phyloP scores from a whole-genome alignment of 768 basidiomycete species.

The Phanerochaete sordida region DNA sequence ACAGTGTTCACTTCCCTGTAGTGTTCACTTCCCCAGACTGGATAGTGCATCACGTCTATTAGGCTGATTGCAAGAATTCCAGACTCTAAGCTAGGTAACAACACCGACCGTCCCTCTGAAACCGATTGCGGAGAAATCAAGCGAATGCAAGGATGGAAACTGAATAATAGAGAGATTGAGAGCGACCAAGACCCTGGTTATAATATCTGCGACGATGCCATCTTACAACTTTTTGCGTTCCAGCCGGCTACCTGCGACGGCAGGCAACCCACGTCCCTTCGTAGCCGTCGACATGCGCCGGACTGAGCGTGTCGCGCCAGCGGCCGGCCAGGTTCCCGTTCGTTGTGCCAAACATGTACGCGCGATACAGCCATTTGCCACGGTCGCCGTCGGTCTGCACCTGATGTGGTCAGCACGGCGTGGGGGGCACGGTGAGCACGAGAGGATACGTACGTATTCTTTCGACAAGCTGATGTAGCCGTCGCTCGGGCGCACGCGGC shows the following conservation, averaged over 20 bases:
- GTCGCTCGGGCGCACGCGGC: constrained; percentile 77
- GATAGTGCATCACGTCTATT: not conserved
- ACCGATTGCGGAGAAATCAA: not conserved
- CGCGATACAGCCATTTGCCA: constrained; percentile 84
- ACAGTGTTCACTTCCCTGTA: too few relatives aligned
- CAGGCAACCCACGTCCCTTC: constrained; percentile 85
- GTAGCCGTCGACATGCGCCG: constrained; percentile 61
- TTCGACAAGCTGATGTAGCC: constrained; percentile 81
- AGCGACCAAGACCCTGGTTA: too few relatives aligned
- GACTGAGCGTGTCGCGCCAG: constrained; percentile 83
- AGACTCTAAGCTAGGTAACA: not conserved
- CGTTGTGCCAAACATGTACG: constrained; percentile 69
- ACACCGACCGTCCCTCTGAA: not conserved
- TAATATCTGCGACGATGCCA: too few relatives aligned
- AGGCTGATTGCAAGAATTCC: not conserved
- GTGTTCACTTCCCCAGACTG: not conserved
- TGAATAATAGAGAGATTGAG: not conserved
- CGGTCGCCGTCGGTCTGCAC: constrained; percentile 63
- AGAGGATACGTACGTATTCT: constrained; percentile 59
- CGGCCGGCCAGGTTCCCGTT: constrained; percentile 76
- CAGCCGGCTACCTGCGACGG: constrained; percentile 41
- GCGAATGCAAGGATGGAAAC: too few relatives aligned
- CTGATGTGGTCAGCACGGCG: constrained; percentile 18
- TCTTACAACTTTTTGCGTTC: too few relatives aligned
- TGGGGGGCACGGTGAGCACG: not conserved